A percentile compares a stretch with the other conserved stretches of the same genome.
These are phyloP conservation scores for Pythium diclinum DNA, from an alignment of 352 stramenopile species.

Conservation along the genomic window DNA sequence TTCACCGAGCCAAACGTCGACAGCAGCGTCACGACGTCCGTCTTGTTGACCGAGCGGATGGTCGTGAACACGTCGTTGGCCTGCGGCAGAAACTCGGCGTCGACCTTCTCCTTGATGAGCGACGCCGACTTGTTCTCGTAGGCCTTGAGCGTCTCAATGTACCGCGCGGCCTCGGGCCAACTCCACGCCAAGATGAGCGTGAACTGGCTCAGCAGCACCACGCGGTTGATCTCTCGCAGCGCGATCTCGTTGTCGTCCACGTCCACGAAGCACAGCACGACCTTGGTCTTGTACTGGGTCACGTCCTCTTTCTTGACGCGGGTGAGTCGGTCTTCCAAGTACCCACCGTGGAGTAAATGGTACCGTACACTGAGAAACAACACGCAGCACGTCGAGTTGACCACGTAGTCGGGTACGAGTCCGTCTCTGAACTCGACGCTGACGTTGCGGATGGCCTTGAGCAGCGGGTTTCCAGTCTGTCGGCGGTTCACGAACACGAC, in stretches of 20 bases:
- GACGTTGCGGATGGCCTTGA: slow-evolving; percentile 93
- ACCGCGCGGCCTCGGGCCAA: slow-evolving; percentile 91
- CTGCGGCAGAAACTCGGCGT: slow-evolving; percentile 89
- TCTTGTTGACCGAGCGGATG: slow-evolving; percentile 94
- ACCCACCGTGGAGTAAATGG: slow-evolving; percentile 85
- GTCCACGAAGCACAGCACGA: slow-evolving; percentile 95
- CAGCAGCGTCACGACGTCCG: slow-evolving; percentile 91
- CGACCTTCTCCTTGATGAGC: slow-evolving; percentile 93
- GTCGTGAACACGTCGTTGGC: slow-evolving; percentile 90
- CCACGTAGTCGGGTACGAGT: slow-evolving; percentile 94
- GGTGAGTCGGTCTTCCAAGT: slow-evolving; percentile 90
- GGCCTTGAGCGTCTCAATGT: slow-evolving; percentile 95
- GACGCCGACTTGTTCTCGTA: slow-evolving; percentile 95
- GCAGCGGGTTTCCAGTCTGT: slow-evolving; percentile 93
- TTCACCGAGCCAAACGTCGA: slow-evolving; percentile 90
- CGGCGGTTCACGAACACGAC: slow-evolving; percentile 74
- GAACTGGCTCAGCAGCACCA: slow-evolving; percentile 89
- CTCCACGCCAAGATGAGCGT: slow-evolving; percentile 94
- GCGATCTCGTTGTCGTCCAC: slow-evolving; percentile 93
- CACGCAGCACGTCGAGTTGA: slow-evolving; percentile 86
- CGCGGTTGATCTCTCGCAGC: slow-evolving; percentile 92
- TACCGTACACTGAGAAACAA: slow-evolving; percentile 91
- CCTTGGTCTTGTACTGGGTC: slow-evolving; percentile 75
- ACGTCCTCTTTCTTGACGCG: slow-evolving; percentile 82
- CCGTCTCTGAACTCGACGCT: slow-evolving; percentile 86